These are phyloP conservation scores for Lotmaria passim DNA, from an alignment of 208 protist genomes.

Conservation along the genomic window DNA sequence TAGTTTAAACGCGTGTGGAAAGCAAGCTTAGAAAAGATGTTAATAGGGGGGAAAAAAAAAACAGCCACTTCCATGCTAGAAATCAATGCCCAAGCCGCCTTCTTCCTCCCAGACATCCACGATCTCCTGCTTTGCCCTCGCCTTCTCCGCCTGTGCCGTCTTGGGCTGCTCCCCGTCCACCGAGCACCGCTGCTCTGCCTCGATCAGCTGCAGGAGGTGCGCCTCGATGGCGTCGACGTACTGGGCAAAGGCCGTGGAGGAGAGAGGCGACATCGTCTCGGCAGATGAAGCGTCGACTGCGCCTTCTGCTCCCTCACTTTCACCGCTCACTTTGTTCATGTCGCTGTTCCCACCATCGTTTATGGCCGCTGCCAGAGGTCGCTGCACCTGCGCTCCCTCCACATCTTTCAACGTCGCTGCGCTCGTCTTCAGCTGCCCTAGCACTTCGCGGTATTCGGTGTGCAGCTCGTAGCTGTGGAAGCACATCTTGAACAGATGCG, in stretches of 20 bases:
- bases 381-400: too few species aligned
- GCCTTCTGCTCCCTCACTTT: background rate
- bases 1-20: too few species aligned
- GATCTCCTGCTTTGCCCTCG: slow-evolving; percentile 23
- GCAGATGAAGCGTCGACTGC: slow-evolving; percentile 5
- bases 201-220: slow-evolving; percentile 41
- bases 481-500: slow-evolving; percentile 90
- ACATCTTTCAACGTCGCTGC: too few species aligned
- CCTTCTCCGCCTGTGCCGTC: slow-evolving; percentile 42
- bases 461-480: slow-evolving; percentile 85
- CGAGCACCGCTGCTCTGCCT: slow-evolving; percentile 36
- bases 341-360: slow-evolving; percentile 1
- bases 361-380: too few species aligned
- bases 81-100: slow-evolving; percentile 36
- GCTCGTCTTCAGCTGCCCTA: slow-evolving; percentile 43
- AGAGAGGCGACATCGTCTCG: too few species aligned
- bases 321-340: too few species aligned
- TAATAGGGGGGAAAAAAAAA: background rate
- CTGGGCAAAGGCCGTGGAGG: slow-evolving; percentile 19
- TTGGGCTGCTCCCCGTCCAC: slow-evolving; percentile 53
- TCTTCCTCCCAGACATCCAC: slow-evolving; percentile 42
- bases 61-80: slow-evolving; percentile 15
- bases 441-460: slow-evolving; percentile 41
- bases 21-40: too few species aligned
- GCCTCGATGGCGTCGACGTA: slow-evolving; percentile 38